phyloP scores from a whole-genome alignment of 2,329 filamentous ascomycete genomes.

The Apiospora arundinis region DNA sequence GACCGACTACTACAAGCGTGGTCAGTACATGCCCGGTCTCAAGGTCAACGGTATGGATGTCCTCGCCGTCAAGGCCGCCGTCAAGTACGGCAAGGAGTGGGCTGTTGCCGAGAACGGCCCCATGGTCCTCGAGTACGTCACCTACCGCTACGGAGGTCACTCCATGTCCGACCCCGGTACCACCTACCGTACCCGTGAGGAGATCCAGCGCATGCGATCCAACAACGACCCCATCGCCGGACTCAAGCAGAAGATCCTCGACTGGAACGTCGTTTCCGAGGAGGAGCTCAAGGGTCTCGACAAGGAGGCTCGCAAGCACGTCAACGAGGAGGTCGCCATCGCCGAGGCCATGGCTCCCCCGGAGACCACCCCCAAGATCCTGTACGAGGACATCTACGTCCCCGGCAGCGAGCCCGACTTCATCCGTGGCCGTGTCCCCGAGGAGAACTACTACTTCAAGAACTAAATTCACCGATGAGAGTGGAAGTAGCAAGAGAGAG shows the following conservation, averaged over 20 bases:
- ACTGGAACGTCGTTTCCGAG: conserved; percentile 91
- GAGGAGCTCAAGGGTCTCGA: conserved; percentile 96
- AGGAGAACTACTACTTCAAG: conserved; percentile 94
- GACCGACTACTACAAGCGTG: conserved; percentile 99
- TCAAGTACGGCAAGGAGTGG: conserved; percentile 92
- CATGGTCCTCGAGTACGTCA: conserved; percentile 97
- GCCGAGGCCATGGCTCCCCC: conserved; percentile 89
- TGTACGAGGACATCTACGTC: conserved; percentile 97
- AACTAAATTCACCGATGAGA: conserved; percentile 40
- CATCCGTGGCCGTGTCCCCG: conserved; percentile 84
- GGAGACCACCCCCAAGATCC: conserved; percentile 78
- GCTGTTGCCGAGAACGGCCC: conserved; percentile 84
- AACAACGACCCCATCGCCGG: conserved; percentile 98
- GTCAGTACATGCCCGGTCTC: conserved; percentile 98
- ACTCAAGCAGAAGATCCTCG: conserved; percentile 96
- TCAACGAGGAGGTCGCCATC: conserved; percentile 87
- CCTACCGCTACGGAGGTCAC: conserved; percentile 98
- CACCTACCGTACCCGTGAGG: conserved; percentile 98
- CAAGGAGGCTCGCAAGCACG: conserved; percentile 85
- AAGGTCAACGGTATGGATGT: conserved; percentile 99
- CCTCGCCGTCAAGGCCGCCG: conserved; percentile 94
- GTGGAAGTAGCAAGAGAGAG: conserved; percentile 9
- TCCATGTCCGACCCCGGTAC: conserved; percentile 99
- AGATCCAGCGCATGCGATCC: conserved; percentile 99
- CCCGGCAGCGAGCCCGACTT: conserved; percentile 85